These are phyloP conservation scores for Barnettozyma wickerhamii DNA, from an alignment of 805 yeast genomes.

Conservation along the genomic window DNA sequence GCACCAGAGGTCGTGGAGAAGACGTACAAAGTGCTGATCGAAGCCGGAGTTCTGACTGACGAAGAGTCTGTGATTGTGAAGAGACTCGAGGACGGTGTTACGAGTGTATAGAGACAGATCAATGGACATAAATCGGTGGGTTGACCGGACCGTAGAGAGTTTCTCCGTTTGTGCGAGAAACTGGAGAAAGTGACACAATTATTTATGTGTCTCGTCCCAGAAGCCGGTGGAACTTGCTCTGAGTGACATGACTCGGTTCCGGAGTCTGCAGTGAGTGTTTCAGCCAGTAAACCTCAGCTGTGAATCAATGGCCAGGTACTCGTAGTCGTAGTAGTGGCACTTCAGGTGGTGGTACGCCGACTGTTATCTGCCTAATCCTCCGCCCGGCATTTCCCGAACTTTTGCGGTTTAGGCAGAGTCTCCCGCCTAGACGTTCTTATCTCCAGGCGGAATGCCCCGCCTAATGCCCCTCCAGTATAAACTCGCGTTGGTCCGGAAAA, in stretches of 20 bases:
- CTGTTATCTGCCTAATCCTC: too few species aligned
- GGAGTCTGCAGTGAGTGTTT: too few species aligned
- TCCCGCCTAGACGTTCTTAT: background rate
- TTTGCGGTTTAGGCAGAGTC: too few species aligned
- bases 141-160: background rate
- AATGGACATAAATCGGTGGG: background rate
- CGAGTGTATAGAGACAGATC: background rate
- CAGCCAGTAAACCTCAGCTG: too few species aligned
- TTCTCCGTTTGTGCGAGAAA: conserved; percentile 1
- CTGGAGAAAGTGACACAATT: background rate
- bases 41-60: conserved; percentile 54
- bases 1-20: conserved; percentile 47
- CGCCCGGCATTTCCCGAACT: background rate
- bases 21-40: conserved; percentile 52
- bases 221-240: too few species aligned
- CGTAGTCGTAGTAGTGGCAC: too few species aligned
- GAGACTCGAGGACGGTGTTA: conserved; percentile 7
- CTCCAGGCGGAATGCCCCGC: conserved; percentile 2
- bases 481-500: conserved; percentile 1
- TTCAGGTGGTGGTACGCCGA: too few species aligned
- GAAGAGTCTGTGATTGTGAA: conserved; percentile 32
- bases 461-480: conserved; percentile 3
- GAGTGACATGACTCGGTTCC: too few species aligned
- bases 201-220: too few species aligned
- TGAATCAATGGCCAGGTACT: too few species aligned